A percentile compares a stretch with the other conserved stretches of the same genome.
Evolutionary conservation across 1,284 basidiomycete species (phyloP).

Genomic region (Salmacisia buchloeana): DNA sequence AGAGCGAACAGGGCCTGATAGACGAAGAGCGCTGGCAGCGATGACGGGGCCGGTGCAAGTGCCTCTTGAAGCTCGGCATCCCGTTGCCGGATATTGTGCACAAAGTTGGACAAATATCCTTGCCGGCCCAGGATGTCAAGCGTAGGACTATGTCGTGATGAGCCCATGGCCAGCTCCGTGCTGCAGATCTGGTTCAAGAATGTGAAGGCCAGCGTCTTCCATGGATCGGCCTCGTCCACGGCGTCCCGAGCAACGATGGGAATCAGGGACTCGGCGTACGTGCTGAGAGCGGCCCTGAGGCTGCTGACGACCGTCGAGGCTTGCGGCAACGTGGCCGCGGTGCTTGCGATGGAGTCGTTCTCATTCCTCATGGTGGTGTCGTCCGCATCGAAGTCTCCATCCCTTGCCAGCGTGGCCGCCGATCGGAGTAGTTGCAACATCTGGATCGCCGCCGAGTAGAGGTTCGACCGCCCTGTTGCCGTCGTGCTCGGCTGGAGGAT

Average conservation of each 20-base stretch:
- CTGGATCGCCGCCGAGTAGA: conserved; percentile 86
- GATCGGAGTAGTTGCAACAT: conserved; percentile 65
- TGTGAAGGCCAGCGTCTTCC: conserved; percentile 90
- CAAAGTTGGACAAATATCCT: conserved; percentile 77
- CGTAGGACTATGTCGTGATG: conserved; percentile 49
- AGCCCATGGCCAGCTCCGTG: conserved; percentile 14
- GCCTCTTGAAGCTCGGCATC: conserved; percentile 74
- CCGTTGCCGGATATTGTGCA: conserved; percentile 73
- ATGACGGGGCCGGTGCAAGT: conserved; percentile 84
- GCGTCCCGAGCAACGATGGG: conserved; percentile 78
- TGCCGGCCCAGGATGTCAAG: conserved; percentile 65
- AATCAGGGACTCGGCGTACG: conserved; percentile 65
- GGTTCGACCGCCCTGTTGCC: conserved; percentile 89
- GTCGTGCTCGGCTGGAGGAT: conserved; percentile 70
- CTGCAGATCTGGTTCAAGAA: conserved; percentile 68
- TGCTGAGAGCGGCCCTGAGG: conserved; percentile 56
- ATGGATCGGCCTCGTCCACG: conserved; percentile 87
- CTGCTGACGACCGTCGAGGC: conserved; percentile 16
- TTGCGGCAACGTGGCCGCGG: conserved; percentile 10
- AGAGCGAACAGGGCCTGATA: conserved; percentile 91
- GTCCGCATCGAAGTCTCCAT: conserved; percentile 24
- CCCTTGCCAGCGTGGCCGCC: conserved; percentile 23
- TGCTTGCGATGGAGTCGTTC: conserved; percentile 13
- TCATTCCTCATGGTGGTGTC: conserved; percentile 25
- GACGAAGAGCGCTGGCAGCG: conserved; percentile 84